These are phyloP conservation scores for Earliella scabrosa DNA, from an alignment of 1,284 basidiomycete species.

Conservation along the genomic window DNA sequence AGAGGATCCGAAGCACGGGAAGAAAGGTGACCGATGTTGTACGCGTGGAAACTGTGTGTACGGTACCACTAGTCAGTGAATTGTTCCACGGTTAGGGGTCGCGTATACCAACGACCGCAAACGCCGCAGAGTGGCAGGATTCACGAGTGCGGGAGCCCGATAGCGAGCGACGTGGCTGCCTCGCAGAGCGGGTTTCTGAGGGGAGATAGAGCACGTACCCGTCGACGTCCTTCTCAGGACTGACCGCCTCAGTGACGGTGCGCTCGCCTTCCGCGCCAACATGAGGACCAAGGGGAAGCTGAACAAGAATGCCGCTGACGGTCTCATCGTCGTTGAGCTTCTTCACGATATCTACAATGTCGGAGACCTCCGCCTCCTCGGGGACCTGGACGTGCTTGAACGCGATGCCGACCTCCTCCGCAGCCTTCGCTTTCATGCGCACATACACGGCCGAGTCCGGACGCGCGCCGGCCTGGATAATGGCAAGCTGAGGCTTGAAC, in stretches of 20 bases:
- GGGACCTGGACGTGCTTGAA: slow-evolving; percentile 84
- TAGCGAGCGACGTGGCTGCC: neutral
- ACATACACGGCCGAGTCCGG: slow-evolving; percentile 94
- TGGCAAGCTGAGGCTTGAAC: slow-evolving; percentile 89
- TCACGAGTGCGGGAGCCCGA: neutral
- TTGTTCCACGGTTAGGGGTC: neutral
- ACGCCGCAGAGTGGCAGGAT: neutral
- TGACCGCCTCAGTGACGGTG: slow-evolving; percentile 92
- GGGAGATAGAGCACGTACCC: slow-evolving; percentile 58
- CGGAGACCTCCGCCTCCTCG: slow-evolving; percentile 73
- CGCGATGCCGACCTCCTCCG: slow-evolving; percentile 92
- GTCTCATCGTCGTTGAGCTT: slow-evolving; percentile 85
- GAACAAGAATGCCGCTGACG: slow-evolving; percentile 93
- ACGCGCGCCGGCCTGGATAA: slow-evolving; percentile 93
- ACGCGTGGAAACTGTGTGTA: slow-evolving; percentile 86
- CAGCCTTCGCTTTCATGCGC: slow-evolving; percentile 97
- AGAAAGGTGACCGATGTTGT: slow-evolving; percentile 96
- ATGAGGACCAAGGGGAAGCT: slow-evolving; percentile 93
- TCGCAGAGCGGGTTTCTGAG: neutral
- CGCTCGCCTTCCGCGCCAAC: slow-evolving; percentile 88
- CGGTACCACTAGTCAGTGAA: neutral
- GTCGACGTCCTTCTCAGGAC: slow-evolving; percentile 96
- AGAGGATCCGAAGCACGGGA: slow-evolving; percentile 91
- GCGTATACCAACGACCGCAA: neutral
- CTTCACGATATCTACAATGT: slow-evolving; percentile 80